Conservation (phyloP, 2,329 filamentous ascomycete species). For the Microthyrium microscopicum region DNA sequence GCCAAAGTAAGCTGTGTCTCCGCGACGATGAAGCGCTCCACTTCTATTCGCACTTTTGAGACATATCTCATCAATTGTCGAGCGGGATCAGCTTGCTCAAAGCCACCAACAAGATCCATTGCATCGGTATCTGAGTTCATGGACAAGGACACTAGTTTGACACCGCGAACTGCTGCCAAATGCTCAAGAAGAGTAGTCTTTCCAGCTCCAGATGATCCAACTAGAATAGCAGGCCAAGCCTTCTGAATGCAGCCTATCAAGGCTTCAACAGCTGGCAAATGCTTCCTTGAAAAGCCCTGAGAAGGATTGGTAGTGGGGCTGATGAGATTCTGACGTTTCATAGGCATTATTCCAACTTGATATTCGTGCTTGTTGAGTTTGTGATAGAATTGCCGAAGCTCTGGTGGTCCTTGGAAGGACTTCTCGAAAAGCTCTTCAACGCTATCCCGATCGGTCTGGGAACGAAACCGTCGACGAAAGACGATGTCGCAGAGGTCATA, state of each 20-base stretch:
- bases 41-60: no score
- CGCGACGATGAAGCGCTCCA: no score
- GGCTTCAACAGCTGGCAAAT: constrained; percentile 64
- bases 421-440: constrained; percentile 49
- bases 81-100: constrained; percentile 79
- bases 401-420: constrained; percentile 37
- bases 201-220: constrained; percentile 69
- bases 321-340: constrained; percentile 26
- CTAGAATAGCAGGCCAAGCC: constrained; percentile 75
- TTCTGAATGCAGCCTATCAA: constrained; percentile 75
- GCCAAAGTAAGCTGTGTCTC: no score
- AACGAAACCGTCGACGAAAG: constrained; percentile 77
- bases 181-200: constrained; percentile 71
- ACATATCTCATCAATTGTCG: no score
- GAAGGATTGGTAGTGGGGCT: constrained; percentile 20
- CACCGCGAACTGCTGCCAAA: constrained; percentile 63
- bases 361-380: constrained; percentile 48
- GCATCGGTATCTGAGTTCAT: constrained; percentile 93
- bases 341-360: constrained; percentile 64
- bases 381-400: constrained; percentile 46
- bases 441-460: constrained; percentile 45
- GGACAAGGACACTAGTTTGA: constrained; percentile 62
- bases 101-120: constrained; percentile 92
- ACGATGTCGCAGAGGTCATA: constrained; percentile 66
- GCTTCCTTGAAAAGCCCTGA: constrained; percentile 16